A percentile compares a stretch with the other conserved stretches of the same genome.
Conservation (phyloP, 306 rosid genomes). For the Carpinus fangiana region DNA sequence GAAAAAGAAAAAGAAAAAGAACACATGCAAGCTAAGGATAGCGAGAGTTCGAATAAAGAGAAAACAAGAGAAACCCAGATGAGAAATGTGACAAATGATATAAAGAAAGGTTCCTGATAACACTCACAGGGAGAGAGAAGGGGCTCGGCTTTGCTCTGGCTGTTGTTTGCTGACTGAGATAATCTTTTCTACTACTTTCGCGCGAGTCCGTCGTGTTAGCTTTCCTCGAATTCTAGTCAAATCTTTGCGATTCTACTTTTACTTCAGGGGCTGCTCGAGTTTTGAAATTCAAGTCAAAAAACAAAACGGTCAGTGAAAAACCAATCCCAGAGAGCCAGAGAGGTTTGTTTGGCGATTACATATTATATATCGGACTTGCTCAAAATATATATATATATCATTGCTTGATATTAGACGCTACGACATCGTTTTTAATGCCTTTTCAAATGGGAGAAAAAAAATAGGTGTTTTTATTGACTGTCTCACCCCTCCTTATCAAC, state of each 20-base stretch:
- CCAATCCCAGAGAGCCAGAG: slow-evolving; percentile 2
- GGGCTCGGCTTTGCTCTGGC: background rate
- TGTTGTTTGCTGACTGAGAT: background rate
- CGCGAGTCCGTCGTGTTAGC: background rate
- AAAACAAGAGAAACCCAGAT: background rate
- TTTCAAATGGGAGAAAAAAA: too few species aligned
- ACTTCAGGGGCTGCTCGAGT: background rate
- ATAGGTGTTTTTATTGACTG: too few species aligned
- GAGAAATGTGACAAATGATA: background rate
- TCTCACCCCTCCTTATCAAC: too few species aligned
- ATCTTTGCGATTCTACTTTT: background rate
- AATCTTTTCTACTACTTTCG: background rate
- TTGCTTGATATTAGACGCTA: too few species aligned
- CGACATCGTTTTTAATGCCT: too few species aligned
- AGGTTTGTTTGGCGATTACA: background rate
- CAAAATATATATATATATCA: too few species aligned
- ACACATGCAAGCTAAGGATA: background rate
- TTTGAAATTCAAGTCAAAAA: background rate
- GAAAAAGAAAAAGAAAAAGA: background rate
- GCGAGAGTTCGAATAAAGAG: background rate
- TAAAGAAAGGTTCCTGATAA: background rate
- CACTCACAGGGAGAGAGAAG: background rate
- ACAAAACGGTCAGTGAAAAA: background rate
- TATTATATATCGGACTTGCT: background rate
- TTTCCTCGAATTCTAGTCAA: background rate